phyloP scores from a whole-genome alignment of 2,329 filamentous ascomycete species.

The Huntiella savannae region DNA sequence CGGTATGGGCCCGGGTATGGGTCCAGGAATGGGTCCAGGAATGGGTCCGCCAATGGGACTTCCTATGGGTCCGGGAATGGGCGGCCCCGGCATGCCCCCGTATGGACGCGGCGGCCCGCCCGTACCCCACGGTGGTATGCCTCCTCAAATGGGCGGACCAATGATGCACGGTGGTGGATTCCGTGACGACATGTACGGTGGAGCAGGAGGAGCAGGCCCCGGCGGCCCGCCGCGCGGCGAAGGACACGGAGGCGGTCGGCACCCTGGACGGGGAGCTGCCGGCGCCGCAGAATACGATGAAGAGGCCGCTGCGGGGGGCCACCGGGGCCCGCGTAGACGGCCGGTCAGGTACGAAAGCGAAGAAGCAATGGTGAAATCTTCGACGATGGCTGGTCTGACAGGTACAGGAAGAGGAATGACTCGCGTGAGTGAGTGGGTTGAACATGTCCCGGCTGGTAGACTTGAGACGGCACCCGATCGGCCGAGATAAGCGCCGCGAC shows the following conservation, averaged over 20 bases:
- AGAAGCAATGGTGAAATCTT: conserved; percentile 17
- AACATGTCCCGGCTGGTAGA: conserved; percentile 26
- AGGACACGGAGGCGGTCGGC: conserved; percentile 6
- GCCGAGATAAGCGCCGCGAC: background rate
- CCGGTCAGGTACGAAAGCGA: conserved; percentile 10
- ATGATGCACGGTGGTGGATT: conserved; percentile 5
- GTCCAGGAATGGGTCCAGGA: background rate
- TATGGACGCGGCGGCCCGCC: conserved; percentile 5
- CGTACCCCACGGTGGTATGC: conserved; percentile 2
- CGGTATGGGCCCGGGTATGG: background rate
- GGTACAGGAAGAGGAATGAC: conserved; percentile 26
- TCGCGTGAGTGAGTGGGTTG: conserved; percentile 30
- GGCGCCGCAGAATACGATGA: conserved; percentile 8
- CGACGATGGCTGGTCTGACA: conserved; percentile 28
- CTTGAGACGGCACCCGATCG: conserved; percentile 16
- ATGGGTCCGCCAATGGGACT: background rate
- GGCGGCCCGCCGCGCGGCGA: conserved; percentile 9
- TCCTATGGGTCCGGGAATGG: conserved; percentile 7
- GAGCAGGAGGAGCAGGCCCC: conserved; percentile 7
- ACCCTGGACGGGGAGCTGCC: conserved; percentile 1
- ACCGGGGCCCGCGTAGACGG: conserved; percentile 10
- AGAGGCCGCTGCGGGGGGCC: conserved; percentile 9
- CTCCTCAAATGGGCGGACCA: conserved; percentile 2
- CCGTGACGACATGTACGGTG: conserved; percentile 9
- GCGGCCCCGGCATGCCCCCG: conserved; percentile 4